Percentiles rank a stretch among this genome's conserved stretches.
Evolutionary conservation across 169 alveolate genomes (phyloP).

Genomic region (Cryptosporidium muris): DNA sequence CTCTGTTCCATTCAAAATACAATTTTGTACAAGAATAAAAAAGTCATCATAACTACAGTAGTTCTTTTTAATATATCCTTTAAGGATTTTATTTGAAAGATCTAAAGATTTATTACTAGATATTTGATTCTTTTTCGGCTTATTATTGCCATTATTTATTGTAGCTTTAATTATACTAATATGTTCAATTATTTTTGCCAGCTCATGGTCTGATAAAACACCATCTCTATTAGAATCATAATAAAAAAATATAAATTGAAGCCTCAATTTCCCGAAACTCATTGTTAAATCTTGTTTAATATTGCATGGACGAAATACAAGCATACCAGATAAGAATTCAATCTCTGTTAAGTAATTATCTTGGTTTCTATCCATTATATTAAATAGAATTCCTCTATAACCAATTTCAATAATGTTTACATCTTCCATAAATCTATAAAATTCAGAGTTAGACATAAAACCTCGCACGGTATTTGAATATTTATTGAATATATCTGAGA

Average conservation of each 20-base stretch:
- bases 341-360: slow-evolving; percentile 51
- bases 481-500: slow-evolving; percentile 11
- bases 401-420: slow-evolving; percentile 58
- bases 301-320: slow-evolving; percentile 43
- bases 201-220: slow-evolving; percentile 24
- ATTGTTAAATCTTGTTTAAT: slow-evolving; percentile 7
- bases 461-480: slow-evolving; percentile 52
- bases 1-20: slow-evolving; percentile 36
- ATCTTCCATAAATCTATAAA: slow-evolving; percentile 43
- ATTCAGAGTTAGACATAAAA: slow-evolving; percentile 38
- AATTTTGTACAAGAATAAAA: slow-evolving; percentile 21
- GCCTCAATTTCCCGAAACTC: slow-evolving; percentile 20
- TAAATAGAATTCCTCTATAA: slow-evolving; percentile 47
- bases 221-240: slow-evolving; percentile 61
- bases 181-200: slow-evolving; percentile 50
- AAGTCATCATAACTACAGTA: slow-evolving; percentile 54
- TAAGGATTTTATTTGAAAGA: slow-evolving; percentile 25
- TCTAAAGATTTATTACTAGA: slow-evolving; percentile 28
- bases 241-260: slow-evolving; percentile 47
- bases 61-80: slow-evolving; percentile 23
- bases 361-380: slow-evolving; percentile 52
- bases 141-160: slow-evolving; percentile 1
- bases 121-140: slow-evolving; percentile 17
- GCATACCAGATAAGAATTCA: slow-evolving; percentile 56
- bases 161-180: slow-evolving; percentile 59